These are phyloP conservation scores for Penicillium coprophilum DNA, from an alignment of 495 filamentous ascomycete genomes.

Conservation along the genomic window DNA sequence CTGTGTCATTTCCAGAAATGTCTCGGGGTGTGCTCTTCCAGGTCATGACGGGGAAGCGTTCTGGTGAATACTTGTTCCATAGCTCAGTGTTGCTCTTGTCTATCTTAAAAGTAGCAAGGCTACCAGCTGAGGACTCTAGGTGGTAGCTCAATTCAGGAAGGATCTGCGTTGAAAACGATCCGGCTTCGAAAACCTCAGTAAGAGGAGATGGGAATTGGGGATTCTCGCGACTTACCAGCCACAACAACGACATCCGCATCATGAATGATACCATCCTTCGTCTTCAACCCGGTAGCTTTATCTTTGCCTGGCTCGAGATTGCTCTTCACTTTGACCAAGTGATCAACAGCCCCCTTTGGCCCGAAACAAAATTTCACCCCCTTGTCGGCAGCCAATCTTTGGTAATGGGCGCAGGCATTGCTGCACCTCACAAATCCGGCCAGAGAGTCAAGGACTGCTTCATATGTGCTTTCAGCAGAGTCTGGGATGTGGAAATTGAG, in stretches of 20 bases:
- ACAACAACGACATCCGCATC: slow-evolving; percentile 18
- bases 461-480: slow-evolving; percentile 10
- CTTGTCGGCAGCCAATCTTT: slow-evolving; percentile 12
- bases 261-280: slow-evolving; percentile 13
- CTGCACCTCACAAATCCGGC: slow-evolving; percentile 23
- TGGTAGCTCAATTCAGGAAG: slow-evolving; percentile 20
- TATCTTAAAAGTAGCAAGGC: slow-evolving; percentile 21
- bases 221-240: slow-evolving; percentile 15
- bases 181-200: slow-evolving; percentile 12
- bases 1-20: slow-evolving; percentile 17
- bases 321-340: slow-evolving; percentile 15
- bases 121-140: slow-evolving; percentile 21
- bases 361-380: slow-evolving; percentile 20
- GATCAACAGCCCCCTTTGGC: slow-evolving; percentile 9
- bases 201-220: too few relatives aligned
- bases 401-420: slow-evolving; percentile 20
- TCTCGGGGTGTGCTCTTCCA: slow-evolving; percentile 20
- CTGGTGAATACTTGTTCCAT: slow-evolving; percentile 23
- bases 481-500: slow-evolving; percentile 17
- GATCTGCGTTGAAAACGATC: slow-evolving; percentile 22
- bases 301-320: slow-evolving; percentile 14
- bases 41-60: slow-evolving; percentile 20
- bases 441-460: slow-evolving; percentile 18
- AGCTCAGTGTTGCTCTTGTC: slow-evolving; percentile 13
- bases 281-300: slow-evolving; percentile 16